Evolutionary conservation across 306 rosid genomes (phyloP).

Genomic region (Sesbania bispinosa): DNA sequence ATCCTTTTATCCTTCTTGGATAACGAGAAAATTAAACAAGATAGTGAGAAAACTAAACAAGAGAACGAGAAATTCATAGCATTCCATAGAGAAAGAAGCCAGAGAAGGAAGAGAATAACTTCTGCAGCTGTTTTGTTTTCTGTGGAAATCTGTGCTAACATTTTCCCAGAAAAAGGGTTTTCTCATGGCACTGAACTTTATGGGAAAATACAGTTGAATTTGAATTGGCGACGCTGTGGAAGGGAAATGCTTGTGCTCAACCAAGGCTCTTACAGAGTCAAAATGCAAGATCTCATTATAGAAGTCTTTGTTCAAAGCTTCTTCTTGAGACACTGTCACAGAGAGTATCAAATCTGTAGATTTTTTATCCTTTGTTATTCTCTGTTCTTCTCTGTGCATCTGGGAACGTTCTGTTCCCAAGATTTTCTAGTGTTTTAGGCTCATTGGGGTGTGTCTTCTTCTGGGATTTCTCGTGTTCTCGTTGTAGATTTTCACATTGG

Average conservation of each 20-base stretch:
- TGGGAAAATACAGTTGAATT: background rate
- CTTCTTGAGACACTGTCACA: background rate
- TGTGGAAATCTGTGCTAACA: background rate
- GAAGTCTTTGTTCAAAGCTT: conserved; percentile 39
- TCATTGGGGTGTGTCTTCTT: conserved; percentile 10
- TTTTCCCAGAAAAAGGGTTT: background rate
- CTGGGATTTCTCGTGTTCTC: background rate
- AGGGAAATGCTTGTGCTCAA: conserved; percentile 40
- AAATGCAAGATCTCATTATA: conserved; percentile 45
- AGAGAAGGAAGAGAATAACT: too few relatives aligned
- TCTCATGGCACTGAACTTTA: conserved; percentile 12
- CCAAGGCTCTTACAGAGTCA: conserved; percentile 16
- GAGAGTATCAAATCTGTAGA: background rate
- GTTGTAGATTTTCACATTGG: background rate
- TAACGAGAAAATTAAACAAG: background rate
- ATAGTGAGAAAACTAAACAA: too few relatives aligned
- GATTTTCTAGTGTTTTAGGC: conserved; percentile 12
- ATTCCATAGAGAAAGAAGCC: conserved; percentile 3
- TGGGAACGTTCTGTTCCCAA: background rate
- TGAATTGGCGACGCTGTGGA: conserved; percentile 14
- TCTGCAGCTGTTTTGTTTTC: background rate
- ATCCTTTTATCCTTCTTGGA: too few relatives aligned
- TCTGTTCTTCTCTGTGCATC: conserved; percentile 1
- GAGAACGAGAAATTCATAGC: background rate
- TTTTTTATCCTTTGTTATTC: conserved; percentile 1